Percentiles rank a stretch among this genome's conserved stretches.
These are phyloP conservation scores for Neonectria punicea DNA, from an alignment of 2,329 filamentous ascomycete genomes.

Conservation along the genomic window DNA sequence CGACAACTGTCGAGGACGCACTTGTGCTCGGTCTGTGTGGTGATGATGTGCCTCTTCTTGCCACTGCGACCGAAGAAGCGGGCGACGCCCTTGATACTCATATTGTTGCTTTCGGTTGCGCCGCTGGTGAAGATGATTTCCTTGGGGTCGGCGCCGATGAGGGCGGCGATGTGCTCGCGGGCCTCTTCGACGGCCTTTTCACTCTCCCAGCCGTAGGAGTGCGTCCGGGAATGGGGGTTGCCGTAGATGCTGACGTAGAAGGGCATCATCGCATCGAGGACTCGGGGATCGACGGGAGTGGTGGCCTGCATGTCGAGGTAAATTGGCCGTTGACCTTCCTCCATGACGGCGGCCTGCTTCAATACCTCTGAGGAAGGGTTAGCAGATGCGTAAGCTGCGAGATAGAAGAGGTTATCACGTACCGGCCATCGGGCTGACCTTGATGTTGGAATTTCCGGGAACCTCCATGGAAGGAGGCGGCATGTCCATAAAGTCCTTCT, in stretches of 20 bases:
- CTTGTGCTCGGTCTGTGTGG: constrained; percentile 97
- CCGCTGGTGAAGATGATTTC: constrained; percentile 99
- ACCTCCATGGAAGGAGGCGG: constrained; percentile 46
- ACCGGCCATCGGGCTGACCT: constrained; percentile 82
- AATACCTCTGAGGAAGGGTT: constrained; percentile 70
- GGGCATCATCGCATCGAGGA: constrained; percentile 96
- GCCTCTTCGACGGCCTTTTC: constrained; percentile 93
- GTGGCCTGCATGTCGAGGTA: constrained; percentile 99
- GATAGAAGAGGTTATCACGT: constrained; percentile 23
- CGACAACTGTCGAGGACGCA: constrained; percentile 97
- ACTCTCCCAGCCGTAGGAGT: constrained; percentile 98
- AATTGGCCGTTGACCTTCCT: constrained; percentile 91
- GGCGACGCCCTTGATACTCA: constrained; percentile 98
- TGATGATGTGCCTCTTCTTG: constrained; percentile 99
- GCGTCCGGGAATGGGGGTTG: constrained; percentile 96
- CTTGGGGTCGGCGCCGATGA: constrained; percentile 95
- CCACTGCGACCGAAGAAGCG: constrained; percentile 91
- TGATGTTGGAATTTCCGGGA: constrained; percentile 68
- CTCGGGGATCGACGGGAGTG: constrained; percentile 92
- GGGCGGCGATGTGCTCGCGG: constrained; percentile 80
- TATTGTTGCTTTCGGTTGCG: constrained; percentile 98
- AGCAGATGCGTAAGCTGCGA: constrained; percentile 11
- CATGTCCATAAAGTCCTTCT: constrained; percentile 79
- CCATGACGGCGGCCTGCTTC: constrained; percentile 92
- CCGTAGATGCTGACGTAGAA: constrained; percentile 94